Evolutionary conservation across 345 rosid genomes (phyloP).

Genomic region (Brassica juncea): DNA sequence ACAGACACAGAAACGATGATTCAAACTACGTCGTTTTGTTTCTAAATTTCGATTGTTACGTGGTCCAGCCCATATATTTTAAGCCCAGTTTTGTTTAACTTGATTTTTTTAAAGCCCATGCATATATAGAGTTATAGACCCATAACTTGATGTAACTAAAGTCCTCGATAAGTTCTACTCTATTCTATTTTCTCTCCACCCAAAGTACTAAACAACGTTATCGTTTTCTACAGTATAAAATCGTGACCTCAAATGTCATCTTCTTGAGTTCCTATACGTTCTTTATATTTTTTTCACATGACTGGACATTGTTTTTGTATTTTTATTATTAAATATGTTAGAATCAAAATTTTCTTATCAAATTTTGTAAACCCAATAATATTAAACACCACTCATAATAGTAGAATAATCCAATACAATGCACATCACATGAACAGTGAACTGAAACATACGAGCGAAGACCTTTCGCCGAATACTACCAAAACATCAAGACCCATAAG

Average conservation of each 20-base stretch:
- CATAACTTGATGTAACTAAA: too few relatives aligned
- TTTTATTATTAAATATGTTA: background rate
- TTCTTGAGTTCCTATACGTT: background rate
- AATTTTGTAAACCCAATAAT: background rate
- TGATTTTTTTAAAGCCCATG: too few relatives aligned
- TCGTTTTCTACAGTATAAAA: background rate
- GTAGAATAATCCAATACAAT: background rate
- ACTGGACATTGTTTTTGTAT: background rate
- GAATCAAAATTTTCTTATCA: background rate
- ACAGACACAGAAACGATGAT: background rate
- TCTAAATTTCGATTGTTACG: background rate
- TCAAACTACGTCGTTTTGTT: slow-evolving; percentile 3
- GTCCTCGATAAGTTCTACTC: too few relatives aligned
- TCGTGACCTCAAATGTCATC: background rate
- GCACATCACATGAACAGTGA: background rate
- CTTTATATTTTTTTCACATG: background rate
- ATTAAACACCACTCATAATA: too few relatives aligned
- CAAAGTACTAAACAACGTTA: background rate
- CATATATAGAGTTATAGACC: too few relatives aligned
- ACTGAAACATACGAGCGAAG: background rate
- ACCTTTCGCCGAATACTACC: background rate
- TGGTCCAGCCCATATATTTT: background rate
- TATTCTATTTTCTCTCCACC: too few relatives aligned
- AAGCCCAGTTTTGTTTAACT: background rate
- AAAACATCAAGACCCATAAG: background rate